Evolutionary conservation across 495 filamentous ascomycete species (phyloP).

Genomic region (Corynascus novoguineensis): DNA sequence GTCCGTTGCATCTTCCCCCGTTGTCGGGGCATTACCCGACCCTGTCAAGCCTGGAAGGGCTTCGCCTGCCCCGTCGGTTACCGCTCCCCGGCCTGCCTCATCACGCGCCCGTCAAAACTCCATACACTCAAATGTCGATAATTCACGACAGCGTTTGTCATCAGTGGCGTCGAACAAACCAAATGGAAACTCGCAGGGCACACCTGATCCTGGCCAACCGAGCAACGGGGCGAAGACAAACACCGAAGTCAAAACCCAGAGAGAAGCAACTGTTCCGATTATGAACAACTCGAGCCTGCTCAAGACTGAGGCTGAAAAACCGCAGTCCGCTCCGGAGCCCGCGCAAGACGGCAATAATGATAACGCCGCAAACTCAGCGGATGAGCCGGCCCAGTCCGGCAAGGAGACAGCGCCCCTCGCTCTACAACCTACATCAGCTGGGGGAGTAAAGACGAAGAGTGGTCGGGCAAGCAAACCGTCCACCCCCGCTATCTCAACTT

Average conservation of each 20-base stretch:
- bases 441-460: conserved; percentile 47
- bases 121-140: conserved; percentile 48
- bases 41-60: conserved; percentile 34
- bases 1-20: conserved; percentile 64
- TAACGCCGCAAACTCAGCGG: conserved; percentile 10
- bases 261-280: conserved; percentile 23
- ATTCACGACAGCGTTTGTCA: conserved; percentile 50
- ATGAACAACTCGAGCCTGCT: conserved; percentile 12
- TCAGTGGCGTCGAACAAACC: conserved; percentile 55
- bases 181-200: conserved; percentile 23
- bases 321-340: conserved; percentile 20
- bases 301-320: conserved; percentile 22
- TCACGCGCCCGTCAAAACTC: conserved; percentile 66
- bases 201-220: conserved; percentile 21
- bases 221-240: conserved; percentile 33
- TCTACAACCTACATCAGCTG: conserved; percentile 29
- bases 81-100: conserved; percentile 51
- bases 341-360: conserved; percentile 26
- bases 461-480: conserved; percentile 60
- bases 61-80: conserved; percentile 39
- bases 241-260: conserved; percentile 29
- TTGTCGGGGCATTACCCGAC: conserved; percentile 57
- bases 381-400: conserved; percentile 28
- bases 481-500: conserved; percentile 49
- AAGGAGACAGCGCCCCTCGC: conserved; percentile 28